phyloP scores from a whole-genome alignment of 2,329 filamentous ascomycete genomes.

The Epicoccum sorghinum region DNA sequence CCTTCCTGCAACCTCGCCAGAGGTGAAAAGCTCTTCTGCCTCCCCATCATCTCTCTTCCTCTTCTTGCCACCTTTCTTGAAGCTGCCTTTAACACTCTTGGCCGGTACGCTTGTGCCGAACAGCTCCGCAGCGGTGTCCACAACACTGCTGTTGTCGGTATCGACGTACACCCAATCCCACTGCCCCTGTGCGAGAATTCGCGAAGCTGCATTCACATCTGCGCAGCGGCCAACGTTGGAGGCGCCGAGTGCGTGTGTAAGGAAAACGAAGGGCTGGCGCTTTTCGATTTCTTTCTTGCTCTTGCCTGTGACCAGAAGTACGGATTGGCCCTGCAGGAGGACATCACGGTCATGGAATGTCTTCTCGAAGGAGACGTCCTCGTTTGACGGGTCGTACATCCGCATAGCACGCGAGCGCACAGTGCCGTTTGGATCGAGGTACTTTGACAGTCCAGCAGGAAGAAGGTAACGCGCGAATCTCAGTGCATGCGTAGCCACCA shows the following conservation, averaged over 20 bases:
- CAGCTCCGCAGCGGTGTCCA: slow-evolving; percentile 60
- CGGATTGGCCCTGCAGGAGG: slow-evolving; percentile 67
- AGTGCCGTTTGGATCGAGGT: slow-evolving; percentile 69
- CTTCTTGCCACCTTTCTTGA: slow-evolving; percentile 48
- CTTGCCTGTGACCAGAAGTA: slow-evolving; percentile 75
- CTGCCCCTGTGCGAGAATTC: slow-evolving; percentile 61
- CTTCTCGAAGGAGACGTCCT: slow-evolving; percentile 44
- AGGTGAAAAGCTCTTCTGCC: slow-evolving; percentile 30
- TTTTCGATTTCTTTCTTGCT: slow-evolving; percentile 67
- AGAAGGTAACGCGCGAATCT: slow-evolving; percentile 84
- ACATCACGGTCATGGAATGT: slow-evolving; percentile 57
- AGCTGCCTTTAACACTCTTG: slow-evolving; percentile 33
- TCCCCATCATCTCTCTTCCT: slow-evolving; percentile 50
- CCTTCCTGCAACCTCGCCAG: slow-evolving; percentile 51
- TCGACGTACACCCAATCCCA: slow-evolving; percentile 86
- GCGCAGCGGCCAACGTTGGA: slow-evolving; percentile 67
- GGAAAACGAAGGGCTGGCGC: slow-evolving; percentile 76
- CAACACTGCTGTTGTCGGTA: slow-evolving; percentile 65
- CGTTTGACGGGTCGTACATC: slow-evolving; percentile 63
- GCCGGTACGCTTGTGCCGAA: slow-evolving; percentile 38
- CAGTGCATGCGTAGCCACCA: slow-evolving; percentile 65
- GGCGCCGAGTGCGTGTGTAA: slow-evolving; percentile 79
- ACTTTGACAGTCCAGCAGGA: slow-evolving; percentile 79
- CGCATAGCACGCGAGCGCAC: slow-evolving; percentile 74
- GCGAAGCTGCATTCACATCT: slow-evolving; percentile 69